These are phyloP conservation scores for Scutellaria baicalensis DNA, from an alignment of 257 asterid species.

Conservation along the genomic window DNA sequence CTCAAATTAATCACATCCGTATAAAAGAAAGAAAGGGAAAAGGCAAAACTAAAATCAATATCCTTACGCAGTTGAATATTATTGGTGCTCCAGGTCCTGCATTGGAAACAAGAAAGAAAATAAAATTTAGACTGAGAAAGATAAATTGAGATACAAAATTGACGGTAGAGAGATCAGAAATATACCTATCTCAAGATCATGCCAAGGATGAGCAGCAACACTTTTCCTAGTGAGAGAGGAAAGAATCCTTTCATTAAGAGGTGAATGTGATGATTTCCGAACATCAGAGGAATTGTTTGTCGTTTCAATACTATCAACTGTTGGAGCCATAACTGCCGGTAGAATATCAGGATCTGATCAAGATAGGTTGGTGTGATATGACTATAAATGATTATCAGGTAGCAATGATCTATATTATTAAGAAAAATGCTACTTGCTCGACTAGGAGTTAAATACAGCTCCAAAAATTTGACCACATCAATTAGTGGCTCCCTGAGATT, in stretches of 20 bases:
- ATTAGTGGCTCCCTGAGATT: constrained; percentile 7
- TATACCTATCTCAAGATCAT: constrained; percentile 92
- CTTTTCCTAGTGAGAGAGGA: constrained; percentile 73
- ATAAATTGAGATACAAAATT: not conserved
- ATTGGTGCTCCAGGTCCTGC: constrained; percentile 89
- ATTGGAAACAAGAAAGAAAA: constrained; percentile 17
- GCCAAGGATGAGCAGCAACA: constrained; percentile 99
- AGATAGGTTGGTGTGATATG: not conserved
- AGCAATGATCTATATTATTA: not conserved
- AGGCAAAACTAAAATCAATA: constrained; percentile 5
- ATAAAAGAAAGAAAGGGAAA: not conserved
- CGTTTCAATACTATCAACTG: constrained; percentile 47
- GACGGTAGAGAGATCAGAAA: constrained; percentile 11
- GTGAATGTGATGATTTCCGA: constrained; percentile 37
- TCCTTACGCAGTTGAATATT: constrained; percentile 81
- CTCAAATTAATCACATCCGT: not conserved
- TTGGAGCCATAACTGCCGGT: constrained; percentile 53
- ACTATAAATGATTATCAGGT: not conserved
- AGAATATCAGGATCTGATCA: constrained; percentile 12
- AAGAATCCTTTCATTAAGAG: constrained; percentile 84
- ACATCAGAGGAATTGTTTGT: constrained; percentile 18
- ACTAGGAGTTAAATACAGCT: not conserved
- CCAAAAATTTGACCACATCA: not conserved
- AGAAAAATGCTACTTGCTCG: not conserved
- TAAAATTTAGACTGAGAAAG: not conserved